phyloP scores from a whole-genome alignment of 1,284 basidiomycete genomes.

The Cutaneotrichosporon cutaneum region DNA sequence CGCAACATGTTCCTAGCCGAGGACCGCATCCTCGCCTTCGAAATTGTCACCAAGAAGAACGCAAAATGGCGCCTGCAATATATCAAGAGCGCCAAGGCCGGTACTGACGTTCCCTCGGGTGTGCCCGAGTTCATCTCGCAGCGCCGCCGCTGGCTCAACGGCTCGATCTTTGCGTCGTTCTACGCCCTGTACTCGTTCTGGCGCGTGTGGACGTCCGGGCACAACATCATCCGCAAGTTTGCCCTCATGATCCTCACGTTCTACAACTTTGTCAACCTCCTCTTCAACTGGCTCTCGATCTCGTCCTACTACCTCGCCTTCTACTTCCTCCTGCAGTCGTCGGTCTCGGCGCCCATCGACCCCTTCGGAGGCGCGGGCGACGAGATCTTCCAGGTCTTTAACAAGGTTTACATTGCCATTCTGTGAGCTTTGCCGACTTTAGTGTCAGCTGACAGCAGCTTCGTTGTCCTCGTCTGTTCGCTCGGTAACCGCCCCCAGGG shows the following conservation, averaged over 20 bases:
- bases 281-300: slow-evolving; percentile 65
- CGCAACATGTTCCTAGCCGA: slow-evolving; percentile 87
- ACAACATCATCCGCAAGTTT: slow-evolving; percentile 79
- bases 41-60: slow-evolving; percentile 49
- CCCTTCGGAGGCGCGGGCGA: slow-evolving; percentile 76
- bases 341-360: slow-evolving; percentile 56
- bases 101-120: slow-evolving; percentile 73
- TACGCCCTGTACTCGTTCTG: slow-evolving; percentile 82
- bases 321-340: slow-evolving; percentile 67
- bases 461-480: slow-evolving; percentile 38
- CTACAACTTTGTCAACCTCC: slow-evolving; percentile 47
- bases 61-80: slow-evolving; percentile 69
- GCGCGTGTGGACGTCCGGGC: slow-evolving; percentile 86
- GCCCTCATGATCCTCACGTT: slow-evolving; percentile 63
- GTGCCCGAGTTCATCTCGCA: slow-evolving; percentile 87
- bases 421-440: slow-evolving; percentile 54
- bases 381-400: slow-evolving; percentile 74
- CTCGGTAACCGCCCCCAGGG: slow-evolving; percentile 82
- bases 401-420: slow-evolving; percentile 57
- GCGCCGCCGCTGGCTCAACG: slow-evolving; percentile 86
- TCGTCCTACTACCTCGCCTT: slow-evolving; percentile 59
- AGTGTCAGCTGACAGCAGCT: slow-evolving; percentile 26
- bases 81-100: slow-evolving; percentile 77
- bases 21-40: slow-evolving; percentile 49
- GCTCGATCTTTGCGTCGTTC: slow-evolving; percentile 65